These are phyloP conservation scores for Scleroderma bovista DNA, from an alignment of 768 basidiomycete genomes.

Conservation along the genomic window DNA sequence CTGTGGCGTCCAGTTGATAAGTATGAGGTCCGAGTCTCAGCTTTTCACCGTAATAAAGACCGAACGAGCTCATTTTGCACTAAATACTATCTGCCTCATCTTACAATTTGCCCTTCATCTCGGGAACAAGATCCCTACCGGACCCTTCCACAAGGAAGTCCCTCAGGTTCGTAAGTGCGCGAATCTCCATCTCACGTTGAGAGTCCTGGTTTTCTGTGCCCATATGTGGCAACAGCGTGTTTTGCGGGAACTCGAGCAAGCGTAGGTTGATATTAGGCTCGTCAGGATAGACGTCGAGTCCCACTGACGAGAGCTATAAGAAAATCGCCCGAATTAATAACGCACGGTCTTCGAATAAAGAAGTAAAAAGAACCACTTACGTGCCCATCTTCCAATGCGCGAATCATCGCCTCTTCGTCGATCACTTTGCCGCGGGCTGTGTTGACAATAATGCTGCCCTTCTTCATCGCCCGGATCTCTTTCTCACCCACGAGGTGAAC, in stretches of 20 bases:
- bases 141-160: conserved; percentile 62
- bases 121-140: conserved; percentile 65
- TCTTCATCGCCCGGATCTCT: conserved; percentile 73
- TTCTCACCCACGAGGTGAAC: conserved; percentile 67
- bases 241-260: conserved; percentile 74
- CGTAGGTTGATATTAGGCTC: conserved; percentile 78
- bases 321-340: conserved; percentile 4
- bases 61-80: too few species aligned
- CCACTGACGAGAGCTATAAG: conserved; percentile 66
- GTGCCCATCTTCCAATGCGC: conserved; percentile 81
- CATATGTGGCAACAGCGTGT: conserved; percentile 87
- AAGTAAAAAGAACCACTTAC: conserved; percentile 41
- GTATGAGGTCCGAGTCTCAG: too few species aligned
- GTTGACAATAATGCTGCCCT: conserved; percentile 74
- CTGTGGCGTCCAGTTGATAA: neutral
- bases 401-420: conserved; percentile 82
- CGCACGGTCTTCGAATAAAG: too few species aligned
- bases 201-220: conserved; percentile 84
- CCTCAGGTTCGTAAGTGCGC: conserved; percentile 71
- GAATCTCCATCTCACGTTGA: conserved; percentile 77
- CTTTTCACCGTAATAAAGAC: too few species aligned
- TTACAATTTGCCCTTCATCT: conserved; percentile 30
- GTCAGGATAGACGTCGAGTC: conserved; percentile 83
- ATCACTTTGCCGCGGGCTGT: conserved; percentile 90
- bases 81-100: too few species aligned